A percentile compares a stretch with the other conserved stretches of the same genome.
phyloP scores from a whole-genome alignment of 1,284 basidiomycete species.

The Leccinum ponderosum region DNA sequence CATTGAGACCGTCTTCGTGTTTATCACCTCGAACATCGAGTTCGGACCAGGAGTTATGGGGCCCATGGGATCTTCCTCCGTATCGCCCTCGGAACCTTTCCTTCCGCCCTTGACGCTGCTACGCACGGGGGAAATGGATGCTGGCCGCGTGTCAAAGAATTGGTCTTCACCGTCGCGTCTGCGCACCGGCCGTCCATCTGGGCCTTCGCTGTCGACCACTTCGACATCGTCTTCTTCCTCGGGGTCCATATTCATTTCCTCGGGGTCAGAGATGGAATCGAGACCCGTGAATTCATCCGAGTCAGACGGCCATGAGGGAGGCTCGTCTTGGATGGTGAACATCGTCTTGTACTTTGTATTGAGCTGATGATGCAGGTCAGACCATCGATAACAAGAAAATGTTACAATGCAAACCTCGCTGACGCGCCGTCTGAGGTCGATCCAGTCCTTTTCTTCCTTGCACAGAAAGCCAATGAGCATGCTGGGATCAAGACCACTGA shows the following conservation, averaged over 20 bases:
- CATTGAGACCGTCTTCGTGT: constrained; percentile 17
- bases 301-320: constrained; percentile 76
- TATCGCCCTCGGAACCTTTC: constrained; percentile 55
- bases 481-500: constrained; percentile 91
- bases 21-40: constrained; percentile 44
- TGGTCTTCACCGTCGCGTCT: constrained; percentile 37
- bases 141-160: constrained; percentile 49
- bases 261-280: constrained; percentile 78
- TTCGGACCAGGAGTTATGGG: constrained; percentile 64
- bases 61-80: constrained; percentile 66
- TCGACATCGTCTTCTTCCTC: constrained; percentile 43
- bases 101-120: constrained; percentile 38
- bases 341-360: constrained; percentile 70
- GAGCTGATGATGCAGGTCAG: constrained; percentile 29
- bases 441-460: constrained; percentile 80
- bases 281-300: constrained; percentile 74
- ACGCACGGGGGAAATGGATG: constrained; percentile 40
- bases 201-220: constrained; percentile 22
- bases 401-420: constrained; percentile 53
- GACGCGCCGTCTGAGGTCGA: constrained; percentile 76
- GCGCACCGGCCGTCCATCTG: constrained; percentile 17
- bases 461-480: constrained; percentile 96
- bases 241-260: constrained; percentile 57
- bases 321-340: constrained; percentile 84
- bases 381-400: neutral